phyloP scores from a whole-genome alignment of 2,329 filamentous ascomycete species.

The Elsinoe perseae region DNA sequence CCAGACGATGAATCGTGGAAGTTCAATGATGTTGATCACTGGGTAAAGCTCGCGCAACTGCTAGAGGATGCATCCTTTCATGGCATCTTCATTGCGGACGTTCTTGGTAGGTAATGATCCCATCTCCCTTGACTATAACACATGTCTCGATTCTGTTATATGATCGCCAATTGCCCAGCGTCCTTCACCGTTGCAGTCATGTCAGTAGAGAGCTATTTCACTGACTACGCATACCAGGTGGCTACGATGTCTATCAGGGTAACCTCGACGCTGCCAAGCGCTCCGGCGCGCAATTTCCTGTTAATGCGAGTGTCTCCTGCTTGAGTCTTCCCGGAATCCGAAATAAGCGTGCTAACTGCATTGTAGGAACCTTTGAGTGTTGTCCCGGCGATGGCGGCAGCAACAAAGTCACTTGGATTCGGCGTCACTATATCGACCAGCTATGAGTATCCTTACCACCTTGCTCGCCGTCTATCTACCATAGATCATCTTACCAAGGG shows the following conservation, averaged over 20 bases:
- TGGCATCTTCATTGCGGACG: conserved; percentile 60
- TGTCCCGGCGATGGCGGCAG: conserved; percentile 60
- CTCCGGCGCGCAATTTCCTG: conserved; percentile 61
- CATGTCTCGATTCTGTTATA: too few relatives aligned
- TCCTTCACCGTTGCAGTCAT: too few relatives aligned
- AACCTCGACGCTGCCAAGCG: conserved; percentile 54
- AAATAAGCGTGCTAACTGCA: not conserved
- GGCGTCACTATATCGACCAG: conserved; percentile 61
- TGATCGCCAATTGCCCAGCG: too few relatives aligned
- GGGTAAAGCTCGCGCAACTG: conserved; percentile 53
- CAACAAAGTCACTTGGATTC: conserved; percentile 58
- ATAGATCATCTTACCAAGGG: conserved; percentile 60
- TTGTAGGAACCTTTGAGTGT: conserved; percentile 48
- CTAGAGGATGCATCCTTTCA: conserved; percentile 57
- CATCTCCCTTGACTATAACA: too few relatives aligned
- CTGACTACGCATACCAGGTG: too few relatives aligned
- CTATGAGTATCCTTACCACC: conserved; percentile 61
- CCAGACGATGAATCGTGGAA: conserved; percentile 55
- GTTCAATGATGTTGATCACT: conserved; percentile 55
- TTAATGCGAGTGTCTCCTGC: conserved; percentile 48
- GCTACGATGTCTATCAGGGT: conserved; percentile 63
- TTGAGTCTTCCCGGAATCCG: too few relatives aligned
- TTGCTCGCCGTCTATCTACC: conserved; percentile 57
- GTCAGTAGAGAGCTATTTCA: too few relatives aligned
- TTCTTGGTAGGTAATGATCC: conserved; percentile 47